A percentile compares a stretch with the other conserved stretches of the same genome.
phyloP scores from a whole-genome alignment of 495 filamentous ascomycete species.

The Neurospora sp. region DNA sequence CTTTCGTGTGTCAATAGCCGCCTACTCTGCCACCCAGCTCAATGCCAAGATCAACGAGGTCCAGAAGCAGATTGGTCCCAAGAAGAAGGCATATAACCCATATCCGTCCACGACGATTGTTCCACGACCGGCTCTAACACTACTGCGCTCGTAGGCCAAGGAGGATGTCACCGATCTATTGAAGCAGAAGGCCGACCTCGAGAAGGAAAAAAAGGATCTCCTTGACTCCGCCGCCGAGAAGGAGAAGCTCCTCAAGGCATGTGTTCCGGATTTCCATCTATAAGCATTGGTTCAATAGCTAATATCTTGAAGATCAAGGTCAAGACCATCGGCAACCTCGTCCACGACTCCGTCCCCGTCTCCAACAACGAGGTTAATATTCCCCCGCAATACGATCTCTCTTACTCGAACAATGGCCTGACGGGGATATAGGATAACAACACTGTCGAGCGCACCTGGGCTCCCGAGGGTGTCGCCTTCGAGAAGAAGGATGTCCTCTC shows the following conservation, averaged over 20 bases:
- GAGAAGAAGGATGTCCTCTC: slow-evolving; percentile 43
- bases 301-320: slow-evolving; percentile 50
- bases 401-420: neutral
- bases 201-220: slow-evolving; percentile 69
- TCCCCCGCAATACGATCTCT: neutral
- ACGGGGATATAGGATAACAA: slow-evolving; percentile 58
- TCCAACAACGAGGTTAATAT: slow-evolving; percentile 68
- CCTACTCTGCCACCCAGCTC: slow-evolving; percentile 73
- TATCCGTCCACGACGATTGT: neutral
- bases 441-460: slow-evolving; percentile 62
- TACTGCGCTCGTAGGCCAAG: slow-evolving; percentile 50
- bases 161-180: slow-evolving; percentile 80
- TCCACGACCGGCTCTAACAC: neutral
- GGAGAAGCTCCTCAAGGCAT: slow-evolving; percentile 46
- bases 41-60: slow-evolving; percentile 74
- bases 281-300: neutral
- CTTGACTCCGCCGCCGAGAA: slow-evolving; percentile 65
- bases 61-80: slow-evolving; percentile 80
- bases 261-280: neutral
- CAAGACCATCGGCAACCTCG: slow-evolving; percentile 82
- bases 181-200: slow-evolving; percentile 61
- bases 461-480: slow-evolving; percentile 57
- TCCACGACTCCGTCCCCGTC: slow-evolving; percentile 86
- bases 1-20: slow-evolving; percentile 3
- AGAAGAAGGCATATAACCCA: slow-evolving; percentile 67